phyloP scores from a whole-genome alignment of 2,329 filamentous ascomycete genomes.

The Trichoderma sp. region DNA sequence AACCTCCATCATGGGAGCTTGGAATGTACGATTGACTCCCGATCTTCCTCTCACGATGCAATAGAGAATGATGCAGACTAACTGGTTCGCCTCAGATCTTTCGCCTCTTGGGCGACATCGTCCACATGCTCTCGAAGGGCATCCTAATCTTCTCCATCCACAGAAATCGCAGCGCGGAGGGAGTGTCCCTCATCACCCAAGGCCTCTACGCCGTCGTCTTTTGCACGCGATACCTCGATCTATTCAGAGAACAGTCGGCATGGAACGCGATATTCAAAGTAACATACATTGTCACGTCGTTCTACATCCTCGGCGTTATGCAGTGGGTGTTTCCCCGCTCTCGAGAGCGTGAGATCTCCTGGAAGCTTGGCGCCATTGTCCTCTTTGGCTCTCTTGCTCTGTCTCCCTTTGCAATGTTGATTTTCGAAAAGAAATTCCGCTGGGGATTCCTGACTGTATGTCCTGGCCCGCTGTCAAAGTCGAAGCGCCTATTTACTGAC shows the following conservation, averaged over 20 bases:
- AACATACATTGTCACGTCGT: constrained; percentile 80
- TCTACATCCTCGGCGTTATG: constrained; percentile 89
- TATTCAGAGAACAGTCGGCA: constrained; percentile 59
- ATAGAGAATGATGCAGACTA: neutral
- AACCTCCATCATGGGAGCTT: constrained; percentile 40
- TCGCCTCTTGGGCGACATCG: constrained; percentile 79
- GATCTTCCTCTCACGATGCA: neutral
- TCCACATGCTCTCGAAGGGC: constrained; percentile 82
- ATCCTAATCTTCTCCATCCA: constrained; percentile 92
- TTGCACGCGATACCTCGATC: constrained; percentile 80
- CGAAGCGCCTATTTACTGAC: neutral
- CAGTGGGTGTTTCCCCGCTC: constrained; percentile 82
- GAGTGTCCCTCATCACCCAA: constrained; percentile 90
- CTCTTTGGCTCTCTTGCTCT: constrained; percentile 65
- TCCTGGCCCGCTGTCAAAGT: constrained; percentile 26
- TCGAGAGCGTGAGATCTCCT: constrained; percentile 88
- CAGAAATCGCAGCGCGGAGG: constrained; percentile 82
- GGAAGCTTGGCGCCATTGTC: constrained; percentile 79
- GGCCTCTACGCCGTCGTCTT: constrained; percentile 86
- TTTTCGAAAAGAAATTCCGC: constrained; percentile 53
- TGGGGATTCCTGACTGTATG: constrained; percentile 56
- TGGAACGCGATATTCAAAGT: constrained; percentile 87
- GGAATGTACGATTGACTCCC: constrained; percentile 38
- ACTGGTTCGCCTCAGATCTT: constrained; percentile 52
- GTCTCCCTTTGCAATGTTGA: constrained; percentile 71